Conservation (phyloP, 2,329 filamentous ascomycete genomes). For the Phoma sp. region DNA sequence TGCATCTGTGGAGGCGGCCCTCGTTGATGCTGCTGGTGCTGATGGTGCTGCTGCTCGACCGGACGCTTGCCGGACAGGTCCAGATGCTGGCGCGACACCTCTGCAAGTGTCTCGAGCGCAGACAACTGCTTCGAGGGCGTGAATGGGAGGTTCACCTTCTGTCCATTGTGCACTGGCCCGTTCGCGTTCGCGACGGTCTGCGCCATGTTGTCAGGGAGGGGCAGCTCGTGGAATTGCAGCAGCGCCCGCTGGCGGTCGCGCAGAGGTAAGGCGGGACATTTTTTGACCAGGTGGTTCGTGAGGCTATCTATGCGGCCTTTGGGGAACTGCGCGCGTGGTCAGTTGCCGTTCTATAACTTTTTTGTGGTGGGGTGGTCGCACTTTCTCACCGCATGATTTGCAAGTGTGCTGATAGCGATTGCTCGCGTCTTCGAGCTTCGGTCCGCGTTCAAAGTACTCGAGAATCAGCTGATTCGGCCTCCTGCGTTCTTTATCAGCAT, state of each 20-base stretch:
- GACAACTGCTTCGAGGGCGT: constrained; percentile 69
- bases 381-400: constrained; percentile 82
- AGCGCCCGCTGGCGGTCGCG: constrained; percentile 78
- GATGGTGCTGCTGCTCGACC: constrained; percentile 32
- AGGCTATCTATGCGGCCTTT: constrained; percentile 88
- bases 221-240: constrained; percentile 74
- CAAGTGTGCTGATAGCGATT: constrained; percentile 93
- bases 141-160: constrained; percentile 53
- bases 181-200: constrained; percentile 25
- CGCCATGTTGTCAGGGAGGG: constrained; percentile 53
- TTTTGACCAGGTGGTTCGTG: constrained; percentile 82
- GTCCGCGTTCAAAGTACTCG: constrained; percentile 86
- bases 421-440: constrained; percentile 86
- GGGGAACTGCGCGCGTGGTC: constrained; percentile 64
- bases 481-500: constrained; percentile 50
- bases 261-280: constrained; percentile 80
- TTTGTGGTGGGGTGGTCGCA: constrained; percentile 30
- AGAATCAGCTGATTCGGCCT: constrained; percentile 85
- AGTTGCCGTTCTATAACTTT: constrained; percentile 27
- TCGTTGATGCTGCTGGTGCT: constrained; percentile 13
- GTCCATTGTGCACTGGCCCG: constrained; percentile 34
- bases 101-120: constrained; percentile 83
- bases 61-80: constrained; percentile 61
- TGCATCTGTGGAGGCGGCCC: constrained; percentile 12
- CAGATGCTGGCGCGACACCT: constrained; percentile 79